phyloP scores from a whole-genome alignment of 2,329 filamentous ascomycete species.

The Thielaviopsis musarum region DNA sequence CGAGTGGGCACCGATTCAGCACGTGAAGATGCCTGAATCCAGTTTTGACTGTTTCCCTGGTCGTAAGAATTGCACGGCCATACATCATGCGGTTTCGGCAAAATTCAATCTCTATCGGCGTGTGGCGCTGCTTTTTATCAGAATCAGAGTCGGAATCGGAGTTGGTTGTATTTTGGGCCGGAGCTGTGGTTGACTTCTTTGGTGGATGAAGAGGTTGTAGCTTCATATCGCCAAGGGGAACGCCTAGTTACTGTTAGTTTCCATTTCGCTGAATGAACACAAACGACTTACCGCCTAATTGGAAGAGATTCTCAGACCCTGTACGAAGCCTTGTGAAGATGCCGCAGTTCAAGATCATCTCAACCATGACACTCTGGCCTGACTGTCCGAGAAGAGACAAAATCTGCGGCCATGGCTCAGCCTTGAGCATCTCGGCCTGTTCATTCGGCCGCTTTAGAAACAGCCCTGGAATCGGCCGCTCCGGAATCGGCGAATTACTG shows the following conservation, averaged over 20 bases:
- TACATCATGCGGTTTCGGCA: constrained; percentile 78
- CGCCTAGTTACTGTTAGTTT: constrained; percentile 19
- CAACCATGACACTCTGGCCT: constrained; percentile 61
- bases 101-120: constrained; percentile 49
- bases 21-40: constrained; percentile 46
- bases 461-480: constrained; percentile 41
- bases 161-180: not conserved
- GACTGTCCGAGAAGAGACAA: constrained; percentile 56
- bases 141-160: not conserved
- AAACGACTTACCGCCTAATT: constrained; percentile 51
- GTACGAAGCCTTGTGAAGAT: constrained; percentile 50
- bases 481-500: constrained; percentile 30
- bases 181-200: not conserved
- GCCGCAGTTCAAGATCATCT: constrained; percentile 60
- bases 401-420: constrained; percentile 56
- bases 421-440: constrained; percentile 46
- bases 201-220: not conserved
- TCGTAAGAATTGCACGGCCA: constrained; percentile 54
- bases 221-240: constrained; percentile 31
- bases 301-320: constrained; percentile 50
- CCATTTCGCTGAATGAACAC: not conserved
- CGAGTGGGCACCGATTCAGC: constrained; percentile 8
- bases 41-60: constrained; percentile 48
- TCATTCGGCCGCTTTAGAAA: constrained; percentile 47
- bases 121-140: constrained; percentile 8